These are phyloP conservation scores for Thelephora terrestris DNA, from an alignment of 1,284 basidiomycete species.

Conservation along the genomic window DNA sequence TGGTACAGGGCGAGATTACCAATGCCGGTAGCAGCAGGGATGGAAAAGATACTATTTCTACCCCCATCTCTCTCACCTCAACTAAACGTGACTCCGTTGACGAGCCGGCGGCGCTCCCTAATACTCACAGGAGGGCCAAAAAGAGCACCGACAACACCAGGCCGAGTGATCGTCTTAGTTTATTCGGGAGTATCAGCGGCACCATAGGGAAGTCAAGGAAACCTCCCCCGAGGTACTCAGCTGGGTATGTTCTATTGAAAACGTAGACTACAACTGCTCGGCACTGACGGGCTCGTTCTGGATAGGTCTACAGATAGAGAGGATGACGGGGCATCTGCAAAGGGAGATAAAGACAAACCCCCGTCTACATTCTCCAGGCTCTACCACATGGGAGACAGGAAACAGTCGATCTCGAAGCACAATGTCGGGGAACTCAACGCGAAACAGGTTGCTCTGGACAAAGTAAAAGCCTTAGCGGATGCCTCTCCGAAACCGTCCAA, in stretches of 20 bases:
- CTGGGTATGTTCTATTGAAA: too few relatives aligned
- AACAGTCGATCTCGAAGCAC: constrained; percentile 30
- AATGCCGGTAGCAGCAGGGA: constrained; percentile 19
- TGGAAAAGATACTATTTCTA: constrained; percentile 22
- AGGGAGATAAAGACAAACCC: constrained; percentile 22
- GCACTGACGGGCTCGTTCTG: not conserved
- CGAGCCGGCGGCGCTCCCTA: constrained; percentile 16
- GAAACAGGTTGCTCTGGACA: constrained; percentile 12
- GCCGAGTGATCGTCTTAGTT: constrained; percentile 53
- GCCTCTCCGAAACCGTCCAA: constrained; percentile 11
- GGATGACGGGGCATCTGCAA: constrained; percentile 10
- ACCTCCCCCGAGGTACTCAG: constrained; percentile 63
- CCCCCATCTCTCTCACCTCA: constrained; percentile 12
- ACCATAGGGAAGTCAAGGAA: constrained; percentile 63
- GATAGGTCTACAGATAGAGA: constrained; percentile 1
- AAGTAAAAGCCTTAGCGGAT: constrained; percentile 14
- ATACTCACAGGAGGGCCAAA: constrained; percentile 36
- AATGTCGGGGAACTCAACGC: constrained; percentile 4
- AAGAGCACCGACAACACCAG: constrained; percentile 44
- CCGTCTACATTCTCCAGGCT: constrained; percentile 39
- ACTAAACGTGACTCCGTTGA: constrained; percentile 7
- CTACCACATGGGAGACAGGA: constrained; percentile 23
- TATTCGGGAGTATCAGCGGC: constrained; percentile 57
- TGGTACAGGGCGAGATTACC: constrained; percentile 32
- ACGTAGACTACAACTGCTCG: constrained; percentile 28